A percentile compares a stretch with the other conserved stretches of the same genome.
Conservation (phyloP, 257 asterid genomes). For the Euphrasia confusa region DNA sequence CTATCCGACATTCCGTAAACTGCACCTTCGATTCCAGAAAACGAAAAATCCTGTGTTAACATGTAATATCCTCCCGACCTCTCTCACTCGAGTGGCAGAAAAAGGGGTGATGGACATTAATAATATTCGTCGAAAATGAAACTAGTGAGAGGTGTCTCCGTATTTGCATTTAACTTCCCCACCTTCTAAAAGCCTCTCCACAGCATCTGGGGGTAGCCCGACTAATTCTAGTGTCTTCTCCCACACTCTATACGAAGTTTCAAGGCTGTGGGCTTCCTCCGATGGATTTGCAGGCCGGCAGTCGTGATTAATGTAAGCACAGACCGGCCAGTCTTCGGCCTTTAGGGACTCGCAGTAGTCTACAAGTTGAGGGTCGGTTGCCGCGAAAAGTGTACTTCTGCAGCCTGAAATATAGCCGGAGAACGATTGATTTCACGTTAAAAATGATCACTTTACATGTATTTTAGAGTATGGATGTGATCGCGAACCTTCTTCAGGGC, state of each 20-base stretch:
- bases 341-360: conserved; percentile 79
- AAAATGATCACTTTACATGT: neutral
- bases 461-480: neutral
- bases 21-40: conserved; percentile 1
- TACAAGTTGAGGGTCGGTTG: conserved; percentile 85
- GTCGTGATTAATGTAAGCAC: conserved; percentile 81
- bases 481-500: conserved; percentile 77
- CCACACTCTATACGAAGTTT: conserved; percentile 71
- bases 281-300: conserved; percentile 92
- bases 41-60: neutral
- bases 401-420: conserved; percentile 54
- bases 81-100: neutral
- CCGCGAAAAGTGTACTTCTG: conserved; percentile 90
- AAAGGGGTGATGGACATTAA: neutral
- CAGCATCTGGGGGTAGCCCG: conserved; percentile 85
- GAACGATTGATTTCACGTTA: neutral
- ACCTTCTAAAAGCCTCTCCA: conserved; percentile 78
- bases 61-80: neutral
- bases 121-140: neutral
- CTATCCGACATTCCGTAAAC: neutral
- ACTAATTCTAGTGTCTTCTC: conserved; percentile 80
- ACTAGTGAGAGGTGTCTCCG: conserved; percentile 25
- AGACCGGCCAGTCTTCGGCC: conserved; percentile 96
- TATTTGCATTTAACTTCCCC: conserved; percentile 57
- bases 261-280: conserved; percentile 78